Evolutionary conservation across 1,284 basidiomycete species (phyloP).

Genomic region (Heliocybe sulcata): DNA sequence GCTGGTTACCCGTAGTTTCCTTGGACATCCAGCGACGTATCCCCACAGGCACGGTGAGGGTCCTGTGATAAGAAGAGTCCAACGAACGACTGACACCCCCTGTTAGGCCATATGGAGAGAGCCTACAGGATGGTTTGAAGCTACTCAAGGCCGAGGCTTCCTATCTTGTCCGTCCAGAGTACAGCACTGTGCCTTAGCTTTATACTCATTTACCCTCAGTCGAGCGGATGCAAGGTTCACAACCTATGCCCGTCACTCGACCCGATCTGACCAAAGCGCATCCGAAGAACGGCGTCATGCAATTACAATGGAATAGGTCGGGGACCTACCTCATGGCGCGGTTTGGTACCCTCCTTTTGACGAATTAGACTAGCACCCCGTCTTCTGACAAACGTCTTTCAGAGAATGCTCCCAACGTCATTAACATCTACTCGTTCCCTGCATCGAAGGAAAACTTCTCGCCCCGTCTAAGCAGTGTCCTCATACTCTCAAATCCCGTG

Average conservation of each 20-base stretch:
- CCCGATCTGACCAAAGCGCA: constrained; percentile 51
- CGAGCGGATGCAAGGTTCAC: constrained; percentile 53
- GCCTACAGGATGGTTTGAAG: constrained; percentile 72
- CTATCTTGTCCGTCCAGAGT: constrained; percentile 56
- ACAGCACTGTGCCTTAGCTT: not conserved
- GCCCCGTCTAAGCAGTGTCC: constrained; percentile 56
- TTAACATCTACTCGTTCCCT: constrained; percentile 27
- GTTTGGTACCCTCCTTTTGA: constrained; percentile 38
- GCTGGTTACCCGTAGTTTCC: constrained; percentile 66
- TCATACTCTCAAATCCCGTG: constrained; percentile 57
- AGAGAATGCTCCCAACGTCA: constrained; percentile 56
- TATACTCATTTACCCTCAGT: constrained; percentile 31
- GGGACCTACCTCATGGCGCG: constrained; percentile 68
- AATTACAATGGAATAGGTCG: constrained; percentile 73
- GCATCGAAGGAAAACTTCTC: constrained; percentile 25
- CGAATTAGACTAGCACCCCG: not conserved
- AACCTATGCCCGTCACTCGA: constrained; percentile 39
- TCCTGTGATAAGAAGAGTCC: not conserved
- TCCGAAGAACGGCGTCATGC: constrained; percentile 56
- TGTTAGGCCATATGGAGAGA: constrained; percentile 76
- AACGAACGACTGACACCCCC: not conserved
- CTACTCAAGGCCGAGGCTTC: constrained; percentile 74
- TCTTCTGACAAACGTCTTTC: constrained; percentile 5
- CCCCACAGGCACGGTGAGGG: constrained; percentile 47
- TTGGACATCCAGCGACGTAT: constrained; percentile 55